phyloP scores from a whole-genome alignment of 1,284 basidiomycete species.

The Ceratobasidium sp. region DNA sequence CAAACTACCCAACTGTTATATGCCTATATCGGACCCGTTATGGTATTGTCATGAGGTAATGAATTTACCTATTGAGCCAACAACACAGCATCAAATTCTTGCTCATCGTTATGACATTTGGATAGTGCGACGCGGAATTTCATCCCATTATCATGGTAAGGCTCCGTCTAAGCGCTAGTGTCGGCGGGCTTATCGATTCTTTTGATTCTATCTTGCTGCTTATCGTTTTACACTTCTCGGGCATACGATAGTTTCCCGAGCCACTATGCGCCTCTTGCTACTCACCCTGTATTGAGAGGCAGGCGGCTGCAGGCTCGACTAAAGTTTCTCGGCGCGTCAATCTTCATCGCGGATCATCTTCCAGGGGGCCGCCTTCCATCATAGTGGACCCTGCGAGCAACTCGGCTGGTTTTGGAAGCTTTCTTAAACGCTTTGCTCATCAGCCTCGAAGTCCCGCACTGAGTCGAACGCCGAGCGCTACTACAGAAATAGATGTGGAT shows the following conservation, averaged over 20 bases:
- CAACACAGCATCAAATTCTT: not conserved
- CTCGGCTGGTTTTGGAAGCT: not conserved
- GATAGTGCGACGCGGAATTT: not conserved
- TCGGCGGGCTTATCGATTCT: not conserved
- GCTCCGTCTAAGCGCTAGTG: not conserved
- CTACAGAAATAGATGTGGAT: not conserved
- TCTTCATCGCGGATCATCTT: not conserved
- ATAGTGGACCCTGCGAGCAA: not conserved
- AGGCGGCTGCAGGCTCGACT: not conserved
- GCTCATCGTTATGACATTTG: not conserved
- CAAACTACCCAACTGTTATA: not conserved
- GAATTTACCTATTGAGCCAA: not conserved
- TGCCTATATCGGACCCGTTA: not conserved
- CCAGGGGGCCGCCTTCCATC: not conserved
- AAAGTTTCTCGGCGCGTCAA: not conserved
- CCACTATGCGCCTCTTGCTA: conserved; percentile 1
- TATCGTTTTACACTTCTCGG: not conserved
- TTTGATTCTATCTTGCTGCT: not conserved
- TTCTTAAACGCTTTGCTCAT: not conserved
- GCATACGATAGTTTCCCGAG: not conserved
- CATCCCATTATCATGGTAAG: not conserved
- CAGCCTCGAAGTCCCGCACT: not conserved
- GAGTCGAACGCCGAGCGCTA: not conserved
- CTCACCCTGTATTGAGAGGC: not conserved
- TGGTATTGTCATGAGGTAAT: conserved; percentile 13